Conservation (phyloP, 2,329 filamentous ascomycete species). For the Coniella vitis region DNA sequence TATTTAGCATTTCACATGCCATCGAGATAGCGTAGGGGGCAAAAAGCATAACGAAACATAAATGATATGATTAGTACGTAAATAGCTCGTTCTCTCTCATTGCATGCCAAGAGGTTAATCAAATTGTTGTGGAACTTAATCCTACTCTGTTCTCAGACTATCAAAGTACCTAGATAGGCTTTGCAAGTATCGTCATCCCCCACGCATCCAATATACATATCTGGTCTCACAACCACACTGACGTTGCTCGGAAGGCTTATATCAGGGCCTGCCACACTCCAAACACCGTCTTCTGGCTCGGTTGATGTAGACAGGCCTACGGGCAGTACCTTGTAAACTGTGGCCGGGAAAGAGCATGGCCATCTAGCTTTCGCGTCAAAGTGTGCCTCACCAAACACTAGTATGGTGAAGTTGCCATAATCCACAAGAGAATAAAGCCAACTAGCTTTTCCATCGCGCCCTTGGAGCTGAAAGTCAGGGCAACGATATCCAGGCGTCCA, state of each 20-base stretch:
- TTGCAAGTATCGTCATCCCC: slow-evolving; percentile 23
- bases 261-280: slow-evolving; percentile 25
- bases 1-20: too few species aligned
- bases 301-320: slow-evolving; percentile 20
- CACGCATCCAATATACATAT: slow-evolving; percentile 35
- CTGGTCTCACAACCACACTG: slow-evolving; percentile 30
- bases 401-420: slow-evolving; percentile 4
- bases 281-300: slow-evolving; percentile 17
- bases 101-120: too few species aligned
- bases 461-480: not conserved
- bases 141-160: not conserved
- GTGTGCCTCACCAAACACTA: not conserved
- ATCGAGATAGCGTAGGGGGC: too few species aligned
- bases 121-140: too few species aligned
- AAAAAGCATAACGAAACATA: too few species aligned
- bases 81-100: too few species aligned
- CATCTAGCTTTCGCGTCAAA: slow-evolving; percentile 1
- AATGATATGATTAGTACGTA: too few species aligned
- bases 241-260: slow-evolving; percentile 20
- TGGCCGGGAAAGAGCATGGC: not conserved
- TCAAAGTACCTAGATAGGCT: slow-evolving; percentile 17
- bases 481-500: not conserved
- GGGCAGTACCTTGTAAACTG: not conserved
- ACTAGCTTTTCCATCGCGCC: slow-evolving; percentile 2
- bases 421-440: slow-evolving; percentile 1